Evolutionary conservation across 176 grass and related monocot genomes (phyloP).

Genomic region (Guadua angustifolia): DNA sequence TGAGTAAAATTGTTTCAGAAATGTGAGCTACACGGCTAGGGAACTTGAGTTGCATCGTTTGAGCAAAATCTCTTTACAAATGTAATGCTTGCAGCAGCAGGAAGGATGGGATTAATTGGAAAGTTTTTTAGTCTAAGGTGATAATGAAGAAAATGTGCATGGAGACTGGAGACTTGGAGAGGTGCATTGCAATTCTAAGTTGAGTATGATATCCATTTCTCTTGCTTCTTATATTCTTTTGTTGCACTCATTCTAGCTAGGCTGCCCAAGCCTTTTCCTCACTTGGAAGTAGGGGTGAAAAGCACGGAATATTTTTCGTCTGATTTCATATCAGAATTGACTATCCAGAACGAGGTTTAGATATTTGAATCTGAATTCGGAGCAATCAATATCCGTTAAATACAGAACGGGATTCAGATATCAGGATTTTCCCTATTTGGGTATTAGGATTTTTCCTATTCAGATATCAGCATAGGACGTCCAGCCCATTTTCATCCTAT

Average conservation of each 20-base stretch:
- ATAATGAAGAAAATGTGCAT: background rate
- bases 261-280: slow-evolving; percentile 34
- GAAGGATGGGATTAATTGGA: background rate
- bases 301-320: too few species aligned
- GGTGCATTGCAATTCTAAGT: background rate
- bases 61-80: background rate
- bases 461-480: too few species aligned
- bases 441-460: too few species aligned
- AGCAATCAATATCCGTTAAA: too few species aligned
- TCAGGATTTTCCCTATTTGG: too few species aligned
- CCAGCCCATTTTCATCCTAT: too few species aligned
- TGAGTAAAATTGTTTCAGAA: background rate
- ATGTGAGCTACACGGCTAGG: background rate
- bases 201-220: background rate
- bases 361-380: too few species aligned
- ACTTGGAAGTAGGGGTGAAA: slow-evolving; percentile 25
- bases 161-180: too few species aligned
- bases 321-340: too few species aligned
- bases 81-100: background rate
- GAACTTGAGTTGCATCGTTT: background rate
- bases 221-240: slow-evolving; percentile 15
- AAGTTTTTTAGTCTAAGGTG: background rate
- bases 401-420: too few species aligned
- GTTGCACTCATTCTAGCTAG: slow-evolving; percentile 30
- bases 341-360: too few species aligned